A percentile compares a stretch with the other conserved stretches of the same genome.
Conservation (phyloP, 176 grass and related monocot genomes). For the Ensete ventricosum region DNA sequence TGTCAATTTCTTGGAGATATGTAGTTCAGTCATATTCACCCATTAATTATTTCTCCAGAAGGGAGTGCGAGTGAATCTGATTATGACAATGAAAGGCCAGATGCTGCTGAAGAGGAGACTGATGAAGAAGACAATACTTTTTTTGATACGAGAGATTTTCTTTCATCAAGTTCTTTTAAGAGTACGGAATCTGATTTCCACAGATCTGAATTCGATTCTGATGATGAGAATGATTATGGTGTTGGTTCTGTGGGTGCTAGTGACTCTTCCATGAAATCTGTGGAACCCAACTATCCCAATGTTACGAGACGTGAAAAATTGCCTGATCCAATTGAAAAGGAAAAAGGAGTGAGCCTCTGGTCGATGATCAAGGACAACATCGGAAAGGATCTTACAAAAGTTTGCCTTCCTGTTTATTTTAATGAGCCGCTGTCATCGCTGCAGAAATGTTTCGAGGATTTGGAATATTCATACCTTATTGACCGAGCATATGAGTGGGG, state of each 20-base stretch:
- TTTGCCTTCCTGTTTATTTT: conserved; percentile 96
- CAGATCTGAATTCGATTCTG: conserved; percentile 75
- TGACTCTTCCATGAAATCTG: conserved; percentile 65
- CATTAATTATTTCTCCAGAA: conserved; percentile 31
- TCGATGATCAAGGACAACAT: conserved; percentile 99
- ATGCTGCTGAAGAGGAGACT: conserved; percentile 89
- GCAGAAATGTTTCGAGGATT: conserved; percentile 96
- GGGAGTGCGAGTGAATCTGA: conserved; percentile 89
- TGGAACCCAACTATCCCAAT: conserved; percentile 65
- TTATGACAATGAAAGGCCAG: conserved; percentile 85
- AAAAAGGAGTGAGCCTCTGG: conserved; percentile 97
- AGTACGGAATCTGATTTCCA: conserved; percentile 65
- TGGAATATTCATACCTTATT: conserved; percentile 96
- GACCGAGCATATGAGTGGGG: conserved; percentile 96
- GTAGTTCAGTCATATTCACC: background rate
- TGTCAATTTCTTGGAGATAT: background rate
- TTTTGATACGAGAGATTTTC: conserved; percentile 96
- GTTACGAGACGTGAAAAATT: conserved; percentile 86
- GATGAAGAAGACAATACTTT: conserved; percentile 81
- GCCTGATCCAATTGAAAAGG: conserved; percentile 92
- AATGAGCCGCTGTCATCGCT: conserved; percentile 85
- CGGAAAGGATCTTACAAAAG: conserved; percentile 98
- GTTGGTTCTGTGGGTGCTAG: conserved; percentile 30
- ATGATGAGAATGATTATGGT: conserved; percentile 64
- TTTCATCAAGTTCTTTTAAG: conserved; percentile 95